Percentiles rank a stretch among this genome's conserved stretches.
Conservation (phyloP, 2,329 filamentous ascomycete genomes). For the Cyphellophora europaea region DNA sequence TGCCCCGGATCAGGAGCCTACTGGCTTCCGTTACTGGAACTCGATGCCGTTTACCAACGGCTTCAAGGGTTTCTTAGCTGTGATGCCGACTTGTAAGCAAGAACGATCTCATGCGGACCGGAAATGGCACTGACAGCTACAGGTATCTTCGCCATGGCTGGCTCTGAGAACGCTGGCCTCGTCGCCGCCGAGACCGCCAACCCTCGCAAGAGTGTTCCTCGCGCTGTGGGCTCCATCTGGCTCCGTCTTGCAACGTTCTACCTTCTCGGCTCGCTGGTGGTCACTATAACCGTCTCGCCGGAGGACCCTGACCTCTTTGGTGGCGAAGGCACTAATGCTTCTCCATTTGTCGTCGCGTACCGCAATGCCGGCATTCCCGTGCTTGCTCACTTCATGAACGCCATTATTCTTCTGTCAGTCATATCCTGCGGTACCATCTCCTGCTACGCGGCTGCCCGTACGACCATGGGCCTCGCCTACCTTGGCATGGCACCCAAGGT, state of each 20-base stretch:
- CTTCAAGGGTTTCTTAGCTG: slow-evolving; percentile 45
- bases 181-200: slow-evolving; percentile 44
- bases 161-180: slow-evolving; percentile 44
- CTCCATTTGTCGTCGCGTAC: slow-evolving; percentile 58
- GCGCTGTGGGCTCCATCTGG: slow-evolving; percentile 25
- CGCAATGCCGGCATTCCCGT: slow-evolving; percentile 49
- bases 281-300: slow-evolving; percentile 31
- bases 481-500: slow-evolving; percentile 35
- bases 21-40: slow-evolving; percentile 68
- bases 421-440: slow-evolving; percentile 50
- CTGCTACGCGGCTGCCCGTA: slow-evolving; percentile 48
- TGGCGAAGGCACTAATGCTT: slow-evolving; percentile 37
- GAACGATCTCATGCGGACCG: too few relatives aligned
- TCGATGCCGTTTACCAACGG: slow-evolving; percentile 56
- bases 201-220: slow-evolving; percentile 38
- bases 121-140: too few relatives aligned
- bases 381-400: slow-evolving; percentile 57
- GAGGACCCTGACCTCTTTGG: slow-evolving; percentile 19
- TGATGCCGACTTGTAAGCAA: slow-evolving; percentile 47
- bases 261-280: slow-evolving; percentile 33
- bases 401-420: slow-evolving; percentile 54
- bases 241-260: slow-evolving; percentile 28
- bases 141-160: slow-evolving; percentile 49
- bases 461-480: slow-evolving; percentile 42
- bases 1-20: slow-evolving; percentile 41